Conservation (phyloP, 192 early-diverging fungal genomes). For the Dissophora globulifera region DNA sequence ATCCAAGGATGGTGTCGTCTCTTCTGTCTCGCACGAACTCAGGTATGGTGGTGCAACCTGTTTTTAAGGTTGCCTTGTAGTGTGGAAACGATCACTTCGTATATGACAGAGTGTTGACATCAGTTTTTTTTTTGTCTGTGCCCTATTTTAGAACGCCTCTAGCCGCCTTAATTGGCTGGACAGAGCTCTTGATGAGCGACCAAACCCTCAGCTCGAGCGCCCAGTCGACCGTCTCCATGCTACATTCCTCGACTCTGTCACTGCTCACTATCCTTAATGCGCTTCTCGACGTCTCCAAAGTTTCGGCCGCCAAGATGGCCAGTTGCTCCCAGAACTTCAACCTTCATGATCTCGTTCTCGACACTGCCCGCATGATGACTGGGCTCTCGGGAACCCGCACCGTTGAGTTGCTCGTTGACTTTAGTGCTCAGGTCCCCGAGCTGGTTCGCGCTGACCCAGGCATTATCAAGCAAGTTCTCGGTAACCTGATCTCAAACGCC, state of each 20-base stretch:
- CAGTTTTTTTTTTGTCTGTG: too few species aligned
- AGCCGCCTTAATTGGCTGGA: conserved; percentile 52
- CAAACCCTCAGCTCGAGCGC: conserved; percentile 44
- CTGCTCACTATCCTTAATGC: conserved; percentile 48
- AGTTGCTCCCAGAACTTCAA: conserved; percentile 52
- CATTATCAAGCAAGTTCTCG: conserved; percentile 48
- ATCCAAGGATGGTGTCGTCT: conserved; percentile 50
- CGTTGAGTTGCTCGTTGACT: conserved; percentile 48
- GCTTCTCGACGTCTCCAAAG: conserved; percentile 50
- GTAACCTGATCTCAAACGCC: conserved; percentile 51
- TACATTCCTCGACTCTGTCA: conserved; percentile 47
- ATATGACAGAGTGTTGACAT: too few species aligned
- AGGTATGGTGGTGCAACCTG: conserved; percentile 25
- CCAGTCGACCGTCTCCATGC: conserved; percentile 47
- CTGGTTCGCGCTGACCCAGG: conserved; percentile 48
- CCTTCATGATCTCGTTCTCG: conserved; percentile 48
- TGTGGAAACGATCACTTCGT: background rate
- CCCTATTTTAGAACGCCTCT: conserved; percentile 42
- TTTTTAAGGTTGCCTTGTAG: too few species aligned
- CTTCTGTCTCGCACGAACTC: conserved; percentile 49
- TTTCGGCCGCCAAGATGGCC: conserved; percentile 50
- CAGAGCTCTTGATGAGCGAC: conserved; percentile 48
- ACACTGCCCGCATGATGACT: conserved; percentile 50
- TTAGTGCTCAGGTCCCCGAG: conserved; percentile 48
- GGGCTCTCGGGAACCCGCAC: conserved; percentile 52